Conservation (phyloP, 306 rosid genomes). For the Dalbergia cultrata region DNA sequence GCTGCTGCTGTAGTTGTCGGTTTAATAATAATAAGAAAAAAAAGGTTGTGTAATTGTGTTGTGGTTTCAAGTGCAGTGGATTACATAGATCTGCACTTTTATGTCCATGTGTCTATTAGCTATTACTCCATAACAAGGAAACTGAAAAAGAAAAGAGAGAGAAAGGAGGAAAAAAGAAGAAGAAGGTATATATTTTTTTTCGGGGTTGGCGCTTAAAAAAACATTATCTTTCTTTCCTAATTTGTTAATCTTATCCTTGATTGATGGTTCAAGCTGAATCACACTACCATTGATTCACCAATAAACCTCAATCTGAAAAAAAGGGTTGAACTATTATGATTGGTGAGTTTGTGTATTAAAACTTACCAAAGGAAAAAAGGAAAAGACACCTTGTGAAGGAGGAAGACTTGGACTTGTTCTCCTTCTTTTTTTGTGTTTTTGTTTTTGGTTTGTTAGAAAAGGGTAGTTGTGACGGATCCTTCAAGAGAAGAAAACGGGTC, state of each 20-base stretch:
- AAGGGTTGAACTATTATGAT: not conserved
- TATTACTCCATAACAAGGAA: conserved; percentile 31
- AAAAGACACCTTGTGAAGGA: not conserved
- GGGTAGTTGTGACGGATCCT: conserved; percentile 72
- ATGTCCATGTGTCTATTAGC: conserved; percentile 37
- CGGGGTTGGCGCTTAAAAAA: not conserved
- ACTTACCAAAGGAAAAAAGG: not conserved
- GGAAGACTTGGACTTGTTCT: not conserved
- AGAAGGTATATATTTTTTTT: not conserved
- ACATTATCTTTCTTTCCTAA: conserved; percentile 8
- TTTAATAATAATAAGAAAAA: not conserved
- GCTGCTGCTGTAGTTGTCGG: conserved; percentile 5
- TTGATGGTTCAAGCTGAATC: conserved; percentile 28
- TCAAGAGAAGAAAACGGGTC: conserved; percentile 59
- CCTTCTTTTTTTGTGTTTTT: not conserved
- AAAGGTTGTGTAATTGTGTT: not conserved
- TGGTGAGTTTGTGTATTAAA: not conserved
- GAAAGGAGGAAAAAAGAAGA: not conserved
- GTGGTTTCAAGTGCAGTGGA: conserved; percentile 11
- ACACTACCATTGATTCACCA: not conserved
- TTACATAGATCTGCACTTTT: conserved; percentile 53
- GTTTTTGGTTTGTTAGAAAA: not conserved
- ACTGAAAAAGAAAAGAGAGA: not conserved
- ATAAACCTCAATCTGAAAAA: not conserved
- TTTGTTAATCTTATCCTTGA: conserved; percentile 33